Evolutionary conservation across 2,329 filamentous ascomycete species (phyloP).

Genomic region (Epichloe sp.): DNA sequence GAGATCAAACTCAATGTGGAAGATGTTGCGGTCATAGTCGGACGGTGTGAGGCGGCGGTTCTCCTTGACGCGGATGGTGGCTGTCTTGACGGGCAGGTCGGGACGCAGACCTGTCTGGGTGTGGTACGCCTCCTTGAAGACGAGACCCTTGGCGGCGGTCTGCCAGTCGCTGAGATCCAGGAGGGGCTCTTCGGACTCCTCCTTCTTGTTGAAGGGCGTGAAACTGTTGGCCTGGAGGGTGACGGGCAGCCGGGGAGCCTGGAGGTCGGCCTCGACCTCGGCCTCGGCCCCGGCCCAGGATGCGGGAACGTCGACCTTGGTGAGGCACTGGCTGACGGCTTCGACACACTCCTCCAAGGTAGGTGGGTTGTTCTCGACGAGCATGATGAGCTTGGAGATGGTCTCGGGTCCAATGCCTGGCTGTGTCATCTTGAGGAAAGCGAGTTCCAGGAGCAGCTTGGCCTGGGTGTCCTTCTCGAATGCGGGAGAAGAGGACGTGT

Average conservation of each 20-base stretch:
- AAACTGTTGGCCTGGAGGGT: slow-evolving; percentile 73
- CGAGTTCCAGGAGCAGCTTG: slow-evolving; percentile 60
- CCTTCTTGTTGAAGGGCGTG: slow-evolving; percentile 64
- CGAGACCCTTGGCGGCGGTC: slow-evolving; percentile 70
- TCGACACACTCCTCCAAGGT: slow-evolving; percentile 46
- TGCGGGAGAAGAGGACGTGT: slow-evolving; percentile 54
- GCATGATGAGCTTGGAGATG: slow-evolving; percentile 52
- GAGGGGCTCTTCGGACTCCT: slow-evolving; percentile 50
- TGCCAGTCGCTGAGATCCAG: slow-evolving; percentile 63
- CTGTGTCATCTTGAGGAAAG: slow-evolving; percentile 68
- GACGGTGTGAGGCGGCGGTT: slow-evolving; percentile 81
- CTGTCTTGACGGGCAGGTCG: slow-evolving; percentile 75
- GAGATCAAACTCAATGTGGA: slow-evolving; percentile 98
- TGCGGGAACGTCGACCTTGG: slow-evolving; percentile 61
- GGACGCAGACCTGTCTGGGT: slow-evolving; percentile 65
- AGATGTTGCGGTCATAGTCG: slow-evolving; percentile 95
- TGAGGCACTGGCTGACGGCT: slow-evolving; percentile 55
- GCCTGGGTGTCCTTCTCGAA: slow-evolving; percentile 56
- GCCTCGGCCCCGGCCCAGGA: slow-evolving; percentile 74
- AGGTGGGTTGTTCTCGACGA: slow-evolving; percentile 38
- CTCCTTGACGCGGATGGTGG: slow-evolving; percentile 82
- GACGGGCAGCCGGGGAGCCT: slow-evolving; percentile 39
- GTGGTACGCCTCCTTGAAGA: slow-evolving; percentile 88
- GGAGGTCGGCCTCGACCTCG: slow-evolving; percentile 35
- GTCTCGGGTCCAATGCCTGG: slow-evolving; percentile 50